Base-by-base conservation (phyloP, 129 eudicot genomes). In the Escallonia herrerae region DNA sequence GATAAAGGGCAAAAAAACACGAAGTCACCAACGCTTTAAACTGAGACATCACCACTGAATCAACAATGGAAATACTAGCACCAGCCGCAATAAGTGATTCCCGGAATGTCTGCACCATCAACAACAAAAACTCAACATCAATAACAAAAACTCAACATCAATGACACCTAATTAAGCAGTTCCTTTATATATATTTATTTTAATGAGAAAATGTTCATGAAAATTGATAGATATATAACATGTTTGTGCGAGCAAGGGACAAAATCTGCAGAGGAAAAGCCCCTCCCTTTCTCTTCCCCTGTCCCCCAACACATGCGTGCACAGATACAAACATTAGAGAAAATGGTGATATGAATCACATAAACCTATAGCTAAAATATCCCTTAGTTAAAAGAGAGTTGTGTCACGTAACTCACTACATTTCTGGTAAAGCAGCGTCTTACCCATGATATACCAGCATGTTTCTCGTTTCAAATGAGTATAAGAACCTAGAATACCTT, bases 21-120 rank as follows among this genome's bases (percentile, higher is more conserved):
- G 40, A 73, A 58, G 75, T 38, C 72, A 72, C 72, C 54, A 53
- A 65, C 63, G 72, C 51, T 42, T 52, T 73, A 49, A 64, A 58
- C 76, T 76, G 72, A 75, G 83, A 66, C 69, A 77, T 81, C 78
- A 91, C 98, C 98, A 91, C 98, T 71, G 86, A 79, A 81, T 91
- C 98, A 67, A 91, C 84, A 75, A 91, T 72, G 42, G 96, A 86
- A 49, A 91, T 81, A 60, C 98, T 96, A 60, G 96, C 98, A 70
- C 98, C 98, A 60, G 98, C 98, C 66, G 96, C 96, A 68, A 85
- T 50, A 55, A 91, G 66, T 2, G 98, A 91, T 66, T 91, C 98
- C 65, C 88, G 80, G 74, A 81, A 91, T 46, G 98, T 91, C 98
- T 91, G 87, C 83, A 81, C 13, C 56, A 69, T 71, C 56, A 59